Conservation (phyloP, 768 basidiomycete species). For the Artomyces pyxidatus region DNA sequence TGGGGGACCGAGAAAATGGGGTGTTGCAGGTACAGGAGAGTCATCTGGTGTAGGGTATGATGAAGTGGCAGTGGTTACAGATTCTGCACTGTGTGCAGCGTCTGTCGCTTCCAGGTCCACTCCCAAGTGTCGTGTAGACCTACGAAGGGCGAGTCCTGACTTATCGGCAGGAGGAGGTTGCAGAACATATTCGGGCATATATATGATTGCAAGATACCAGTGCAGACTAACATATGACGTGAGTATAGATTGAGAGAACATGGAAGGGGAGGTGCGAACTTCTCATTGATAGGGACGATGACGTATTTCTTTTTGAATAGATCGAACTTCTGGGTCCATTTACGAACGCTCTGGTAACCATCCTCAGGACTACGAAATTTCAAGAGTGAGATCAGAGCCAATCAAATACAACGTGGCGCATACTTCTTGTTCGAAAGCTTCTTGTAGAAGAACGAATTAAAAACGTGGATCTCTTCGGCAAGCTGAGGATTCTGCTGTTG, state of each 20-base stretch:
- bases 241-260: background rate
- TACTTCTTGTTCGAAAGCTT: conserved; percentile 73
- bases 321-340: conserved; percentile 89
- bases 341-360: conserved; percentile 78
- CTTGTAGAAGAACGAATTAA: conserved; percentile 98
- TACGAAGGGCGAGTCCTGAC: background rate
- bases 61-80: too few species aligned
- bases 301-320: conserved; percentile 89
- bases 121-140: conserved; percentile 9
- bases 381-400: background rate
- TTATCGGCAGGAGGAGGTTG: conserved; percentile 32
- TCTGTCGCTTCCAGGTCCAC: background rate
- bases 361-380: conserved; percentile 36
- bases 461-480: conserved; percentile 75
- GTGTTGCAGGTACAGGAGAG: too few species aligned
- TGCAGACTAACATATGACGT: conserved; percentile 52
- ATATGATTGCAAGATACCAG: conserved; percentile 96
- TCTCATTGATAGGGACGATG: conserved; percentile 93
- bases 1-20: too few species aligned
- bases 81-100: too few species aligned
- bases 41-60: too few species aligned
- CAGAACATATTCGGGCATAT: conserved; percentile 61
- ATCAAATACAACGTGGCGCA: conserved; percentile 12
- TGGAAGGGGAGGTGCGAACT: conserved; percentile 42
- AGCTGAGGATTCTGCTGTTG: conserved; percentile 47